Evolutionary conservation across 805 yeast species (phyloP).

Genomic region (Candida boleticola): DNA sequence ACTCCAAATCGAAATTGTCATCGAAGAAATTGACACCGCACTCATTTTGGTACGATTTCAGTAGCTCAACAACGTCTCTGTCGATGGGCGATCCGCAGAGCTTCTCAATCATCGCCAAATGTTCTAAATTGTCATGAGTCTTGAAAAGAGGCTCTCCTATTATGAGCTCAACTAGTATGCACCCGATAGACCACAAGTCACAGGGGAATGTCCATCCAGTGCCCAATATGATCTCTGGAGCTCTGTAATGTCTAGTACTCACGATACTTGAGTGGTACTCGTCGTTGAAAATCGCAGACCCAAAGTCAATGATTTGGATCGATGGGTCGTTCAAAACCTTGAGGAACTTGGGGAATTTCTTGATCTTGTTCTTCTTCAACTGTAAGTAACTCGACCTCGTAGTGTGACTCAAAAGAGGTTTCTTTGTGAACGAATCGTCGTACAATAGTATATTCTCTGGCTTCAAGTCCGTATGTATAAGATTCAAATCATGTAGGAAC

Average conservation of each 20-base stretch:
- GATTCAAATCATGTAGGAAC: slow-evolving; percentile 81
- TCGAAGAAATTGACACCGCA: slow-evolving; percentile 38
- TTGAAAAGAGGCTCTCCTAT: slow-evolving; percentile 94
- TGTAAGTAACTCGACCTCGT: slow-evolving; percentile 32
- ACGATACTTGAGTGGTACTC: slow-evolving; percentile 92
- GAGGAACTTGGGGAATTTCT: slow-evolving; percentile 30
- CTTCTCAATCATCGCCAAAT: slow-evolving; percentile 90
- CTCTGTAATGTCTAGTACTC: slow-evolving; percentile 93
- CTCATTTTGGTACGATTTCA: slow-evolving; percentile 36
- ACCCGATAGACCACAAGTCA: slow-evolving; percentile 96
- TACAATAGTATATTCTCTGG: slow-evolving; percentile 88
- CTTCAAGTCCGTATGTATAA: slow-evolving; percentile 93
- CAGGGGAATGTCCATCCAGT: slow-evolving; percentile 97
- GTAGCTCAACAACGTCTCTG: slow-evolving; percentile 32
- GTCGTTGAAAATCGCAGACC: slow-evolving; percentile 92
- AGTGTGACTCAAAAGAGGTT: slow-evolving; percentile 32
- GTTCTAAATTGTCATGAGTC: slow-evolving; percentile 93
- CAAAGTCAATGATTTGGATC: slow-evolving; percentile 91
- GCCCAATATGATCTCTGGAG: slow-evolving; percentile 93
- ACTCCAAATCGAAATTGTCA: slow-evolving; percentile 2
- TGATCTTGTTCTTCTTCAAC: slow-evolving; percentile 12
- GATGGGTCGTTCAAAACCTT: slow-evolving; percentile 70
- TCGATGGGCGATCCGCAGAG: slow-evolving; percentile 59
- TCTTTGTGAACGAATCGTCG: slow-evolving; percentile 46
- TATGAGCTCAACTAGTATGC: slow-evolving; percentile 84